A percentile compares a stretch with the other conserved stretches of the same genome.
These are phyloP conservation scores for Myriosclerotinia duriaeana DNA, from an alignment of 2,329 filamentous ascomycete species.

Conservation along the genomic window DNA sequence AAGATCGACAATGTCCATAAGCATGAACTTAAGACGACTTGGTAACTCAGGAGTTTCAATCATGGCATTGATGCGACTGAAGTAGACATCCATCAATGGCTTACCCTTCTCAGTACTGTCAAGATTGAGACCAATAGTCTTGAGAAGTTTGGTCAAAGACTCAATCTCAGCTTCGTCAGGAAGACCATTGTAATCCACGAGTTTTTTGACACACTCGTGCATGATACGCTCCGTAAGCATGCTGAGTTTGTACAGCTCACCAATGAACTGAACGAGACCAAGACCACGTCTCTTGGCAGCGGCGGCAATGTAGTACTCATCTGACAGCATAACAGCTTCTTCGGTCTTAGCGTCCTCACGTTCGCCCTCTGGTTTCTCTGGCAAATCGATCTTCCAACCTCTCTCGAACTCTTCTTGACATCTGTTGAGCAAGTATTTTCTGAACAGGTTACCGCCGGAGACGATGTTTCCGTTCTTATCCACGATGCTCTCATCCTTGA, in stretches of 20 bases:
- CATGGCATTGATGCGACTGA: constrained; percentile 80
- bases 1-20: constrained; percentile 90
- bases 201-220: constrained; percentile 97
- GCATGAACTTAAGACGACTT: constrained; percentile 92
- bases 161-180: constrained; percentile 97
- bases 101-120: constrained; percentile 80
- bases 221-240: constrained; percentile 99
- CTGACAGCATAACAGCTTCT: constrained; percentile 82
- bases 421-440: constrained; percentile 96
- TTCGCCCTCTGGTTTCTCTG: constrained; percentile 71
- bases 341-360: constrained; percentile 53
- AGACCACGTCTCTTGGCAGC: constrained; percentile 95
- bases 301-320: constrained; percentile 93
- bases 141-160: constrained; percentile 87
- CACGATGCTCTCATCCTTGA: constrained; percentile 90
- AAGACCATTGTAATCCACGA: constrained; percentile 89
- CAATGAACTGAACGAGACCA: constrained; percentile 98
- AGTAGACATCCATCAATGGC: constrained; percentile 90
- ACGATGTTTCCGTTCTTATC: constrained; percentile 89
- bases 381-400: constrained; percentile 89
- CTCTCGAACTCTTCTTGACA: constrained; percentile 99
- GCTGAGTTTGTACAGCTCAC: constrained; percentile 96
- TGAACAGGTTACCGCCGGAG: constrained; percentile 89
- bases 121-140: constrained; percentile 86
- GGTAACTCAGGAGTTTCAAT: constrained; percentile 76